Evolutionary conservation across 768 basidiomycete species (phyloP).

Genomic region (Austroboletus festivus): DNA sequence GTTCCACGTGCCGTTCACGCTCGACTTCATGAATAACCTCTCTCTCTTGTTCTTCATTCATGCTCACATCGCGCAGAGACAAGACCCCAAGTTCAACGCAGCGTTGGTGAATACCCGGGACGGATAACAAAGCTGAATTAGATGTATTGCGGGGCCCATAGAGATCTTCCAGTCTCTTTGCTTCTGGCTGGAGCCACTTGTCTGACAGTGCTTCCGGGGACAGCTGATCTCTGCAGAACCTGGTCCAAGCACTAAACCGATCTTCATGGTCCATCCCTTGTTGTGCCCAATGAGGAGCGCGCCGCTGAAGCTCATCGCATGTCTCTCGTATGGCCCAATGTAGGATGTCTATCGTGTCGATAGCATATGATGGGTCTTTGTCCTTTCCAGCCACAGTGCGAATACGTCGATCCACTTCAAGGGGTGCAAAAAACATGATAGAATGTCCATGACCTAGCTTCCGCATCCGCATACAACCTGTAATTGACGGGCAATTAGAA

Average conservation of each 20-base stretch:
- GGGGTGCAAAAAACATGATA: background rate
- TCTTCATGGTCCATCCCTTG: background rate
- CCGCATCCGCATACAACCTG: background rate
- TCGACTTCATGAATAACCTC: background rate
- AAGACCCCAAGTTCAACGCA: background rate
- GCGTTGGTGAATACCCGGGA: background rate
- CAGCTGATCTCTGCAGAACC: background rate
- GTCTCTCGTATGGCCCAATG: background rate
- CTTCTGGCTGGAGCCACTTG: no score
- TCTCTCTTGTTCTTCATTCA: background rate
- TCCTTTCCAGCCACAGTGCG: background rate
- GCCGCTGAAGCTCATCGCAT: background rate
- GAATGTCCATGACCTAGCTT: background rate
- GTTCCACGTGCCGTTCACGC: background rate
- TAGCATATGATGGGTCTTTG: background rate
- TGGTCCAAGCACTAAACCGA: background rate
- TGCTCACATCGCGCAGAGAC: background rate
- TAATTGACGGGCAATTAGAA: background rate
- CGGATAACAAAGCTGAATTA: background rate
- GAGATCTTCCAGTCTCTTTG: background rate
- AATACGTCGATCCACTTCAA: background rate
- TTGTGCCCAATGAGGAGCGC: background rate
- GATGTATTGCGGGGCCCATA: background rate
- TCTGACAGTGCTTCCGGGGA: background rate
- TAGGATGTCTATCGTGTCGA: background rate